Evolutionary conservation across 2,329 filamentous ascomycete species (phyloP).

Genomic region (Nemania serpens): DNA sequence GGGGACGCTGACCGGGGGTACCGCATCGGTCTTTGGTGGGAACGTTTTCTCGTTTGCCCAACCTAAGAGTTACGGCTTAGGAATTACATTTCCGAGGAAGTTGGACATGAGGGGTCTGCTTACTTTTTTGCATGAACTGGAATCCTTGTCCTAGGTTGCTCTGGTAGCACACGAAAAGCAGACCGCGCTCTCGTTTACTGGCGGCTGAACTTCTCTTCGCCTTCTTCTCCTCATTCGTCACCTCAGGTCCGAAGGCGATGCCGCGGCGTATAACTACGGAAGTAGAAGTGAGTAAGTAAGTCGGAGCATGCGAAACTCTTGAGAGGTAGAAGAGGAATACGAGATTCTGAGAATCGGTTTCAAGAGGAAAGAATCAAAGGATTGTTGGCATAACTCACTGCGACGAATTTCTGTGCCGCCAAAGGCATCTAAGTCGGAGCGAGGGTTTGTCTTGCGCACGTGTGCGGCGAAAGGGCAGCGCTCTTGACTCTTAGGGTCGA

Average conservation of each 20-base stretch:
- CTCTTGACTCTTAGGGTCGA: slow-evolving; percentile 39
- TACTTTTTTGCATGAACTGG: slow-evolving; percentile 45
- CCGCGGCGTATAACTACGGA: slow-evolving; percentile 47
- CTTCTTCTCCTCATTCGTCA: slow-evolving; percentile 41
- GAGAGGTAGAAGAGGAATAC: neutral
- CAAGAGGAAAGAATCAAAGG: neutral
- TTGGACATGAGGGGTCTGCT: slow-evolving; percentile 11
- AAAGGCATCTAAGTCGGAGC: slow-evolving; percentile 42
- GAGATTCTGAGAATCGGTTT: neutral
- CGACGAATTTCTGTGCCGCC: slow-evolving; percentile 37
- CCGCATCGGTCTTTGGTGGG: slow-evolving; percentile 10
- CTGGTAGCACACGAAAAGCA: slow-evolving; percentile 53
- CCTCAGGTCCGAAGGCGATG: slow-evolving; percentile 49
- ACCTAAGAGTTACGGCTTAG: slow-evolving; percentile 31
- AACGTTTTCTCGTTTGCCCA: slow-evolving; percentile 28
- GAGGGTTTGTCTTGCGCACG: slow-evolving; percentile 52
- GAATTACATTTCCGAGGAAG: slow-evolving; percentile 7
- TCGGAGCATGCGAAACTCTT: too few species aligned
- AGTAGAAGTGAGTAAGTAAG: neutral
- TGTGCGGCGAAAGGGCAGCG: slow-evolving; percentile 53
- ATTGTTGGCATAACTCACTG: slow-evolving; percentile 27
- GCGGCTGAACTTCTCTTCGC: slow-evolving; percentile 32
- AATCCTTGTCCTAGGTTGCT: slow-evolving; percentile 48
- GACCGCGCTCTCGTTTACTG: slow-evolving; percentile 45
- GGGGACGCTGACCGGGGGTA: slow-evolving; percentile 9